Conservation (phyloP, 2,329 filamentous ascomycete genomes). For the Ophiostoma angusticollis region DNA sequence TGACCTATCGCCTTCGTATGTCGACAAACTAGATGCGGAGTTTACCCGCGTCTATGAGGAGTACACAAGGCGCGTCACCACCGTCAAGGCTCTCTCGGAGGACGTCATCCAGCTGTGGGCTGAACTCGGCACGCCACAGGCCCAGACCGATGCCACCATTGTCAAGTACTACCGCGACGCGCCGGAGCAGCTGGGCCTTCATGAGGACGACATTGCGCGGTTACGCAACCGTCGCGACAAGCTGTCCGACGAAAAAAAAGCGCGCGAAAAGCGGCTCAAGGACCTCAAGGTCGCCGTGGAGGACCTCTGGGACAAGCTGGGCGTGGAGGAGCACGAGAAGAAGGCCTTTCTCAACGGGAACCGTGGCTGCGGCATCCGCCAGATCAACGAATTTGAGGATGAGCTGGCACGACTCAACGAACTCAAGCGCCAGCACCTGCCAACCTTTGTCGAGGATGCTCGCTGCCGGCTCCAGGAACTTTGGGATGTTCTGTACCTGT, state of each 20-base stretch:
- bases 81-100: constrained; percentile 62
- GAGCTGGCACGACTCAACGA: constrained; percentile 79
- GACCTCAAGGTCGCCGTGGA: constrained; percentile 72
- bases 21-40: constrained; percentile 74
- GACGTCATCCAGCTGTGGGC: constrained; percentile 92
- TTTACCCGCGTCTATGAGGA: constrained; percentile 95
- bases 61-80: constrained; percentile 70
- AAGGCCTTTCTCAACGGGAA: constrained; percentile 78
- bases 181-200: constrained; percentile 86
- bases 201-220: constrained; percentile 68
- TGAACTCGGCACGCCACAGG: constrained; percentile 85
- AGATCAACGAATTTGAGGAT: constrained; percentile 93
- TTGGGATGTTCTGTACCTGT: constrained; percentile 90
- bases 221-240: constrained; percentile 67
- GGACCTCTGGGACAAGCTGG: constrained; percentile 75
- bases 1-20: constrained; percentile 83
- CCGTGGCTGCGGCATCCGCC: constrained; percentile 77
- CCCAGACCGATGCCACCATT: constrained; percentile 76
- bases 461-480: constrained; percentile 82
- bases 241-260: constrained; percentile 76
- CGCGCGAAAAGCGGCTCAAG: constrained; percentile 60
- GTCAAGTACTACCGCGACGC: constrained; percentile 82
- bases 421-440: constrained; percentile 86
- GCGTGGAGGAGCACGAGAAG: constrained; percentile 68
- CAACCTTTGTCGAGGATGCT: constrained; percentile 91